phyloP scores from a whole-genome alignment of 73 alveolate species.

The Symbiodinium natans region DNA sequence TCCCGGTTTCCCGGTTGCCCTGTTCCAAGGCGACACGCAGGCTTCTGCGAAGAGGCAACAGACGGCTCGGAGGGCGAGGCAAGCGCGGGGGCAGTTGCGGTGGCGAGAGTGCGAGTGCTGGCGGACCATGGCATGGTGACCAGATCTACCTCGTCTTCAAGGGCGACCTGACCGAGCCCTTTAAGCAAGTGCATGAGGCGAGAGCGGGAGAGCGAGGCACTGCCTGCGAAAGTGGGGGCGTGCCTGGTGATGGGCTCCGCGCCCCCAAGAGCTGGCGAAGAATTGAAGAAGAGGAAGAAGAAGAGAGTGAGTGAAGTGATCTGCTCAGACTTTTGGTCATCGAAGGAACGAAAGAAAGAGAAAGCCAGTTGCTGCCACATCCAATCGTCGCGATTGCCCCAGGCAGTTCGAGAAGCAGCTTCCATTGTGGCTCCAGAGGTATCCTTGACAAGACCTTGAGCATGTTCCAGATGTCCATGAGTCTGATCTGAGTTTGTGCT shows the following conservation, averaged over 20 bases:
- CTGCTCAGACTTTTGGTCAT: too few species aligned
- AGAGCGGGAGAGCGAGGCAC: background rate
- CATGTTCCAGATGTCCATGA: too few species aligned
- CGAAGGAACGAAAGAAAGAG: too few species aligned
- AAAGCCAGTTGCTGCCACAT: too few species aligned
- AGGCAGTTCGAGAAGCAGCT: background rate
- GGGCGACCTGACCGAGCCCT: constrained; percentile 28
- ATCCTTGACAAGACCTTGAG: too few species aligned
- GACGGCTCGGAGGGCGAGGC: background rate
- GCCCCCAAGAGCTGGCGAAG: too few species aligned
- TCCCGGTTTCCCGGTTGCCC: background rate
- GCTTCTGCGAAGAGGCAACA: background rate
- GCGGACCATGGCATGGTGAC: too few species aligned
- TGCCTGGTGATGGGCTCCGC: background rate
- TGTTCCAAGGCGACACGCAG: background rate
- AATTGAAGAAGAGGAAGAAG: too few species aligned
- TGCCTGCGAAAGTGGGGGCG: too few species aligned
- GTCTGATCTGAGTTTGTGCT: too few species aligned
- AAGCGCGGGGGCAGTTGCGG: background rate
- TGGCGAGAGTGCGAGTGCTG: too few species aligned
- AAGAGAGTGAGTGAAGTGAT: background rate
- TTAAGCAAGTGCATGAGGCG: constrained; percentile 49
- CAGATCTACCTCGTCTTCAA: background rate
- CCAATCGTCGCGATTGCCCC: background rate
- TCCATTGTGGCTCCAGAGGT: background rate